Evolutionary conservation across 208 protist species (phyloP).

Genomic region (Crithidia mellificae): DNA sequence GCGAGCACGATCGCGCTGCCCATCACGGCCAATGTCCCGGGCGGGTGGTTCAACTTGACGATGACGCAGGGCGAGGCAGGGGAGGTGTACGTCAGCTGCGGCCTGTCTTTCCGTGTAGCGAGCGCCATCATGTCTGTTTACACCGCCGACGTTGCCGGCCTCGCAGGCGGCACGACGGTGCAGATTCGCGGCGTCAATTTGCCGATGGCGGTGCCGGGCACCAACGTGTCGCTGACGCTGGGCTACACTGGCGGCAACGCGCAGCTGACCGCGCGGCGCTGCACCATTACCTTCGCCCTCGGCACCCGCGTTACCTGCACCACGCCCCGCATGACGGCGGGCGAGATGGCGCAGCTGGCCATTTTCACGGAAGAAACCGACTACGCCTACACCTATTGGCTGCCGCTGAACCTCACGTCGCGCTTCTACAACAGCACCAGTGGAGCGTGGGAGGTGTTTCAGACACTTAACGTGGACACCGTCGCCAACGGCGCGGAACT

Average conservation of each 20-base stretch:
- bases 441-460: conserved; percentile 2
- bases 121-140: conserved; percentile 31
- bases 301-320: conserved; percentile 28
- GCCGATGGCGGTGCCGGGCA: conserved; percentile 15
- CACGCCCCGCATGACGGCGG: conserved; percentile 27
- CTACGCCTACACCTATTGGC: conserved; percentile 21
- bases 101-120: conserved; percentile 33
- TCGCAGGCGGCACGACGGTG: conserved; percentile 31
- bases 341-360: conserved; percentile 17
- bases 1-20: conserved; percentile 30
- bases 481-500: conserved; percentile 9
- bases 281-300: conserved; percentile 23
- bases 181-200: conserved; percentile 40
- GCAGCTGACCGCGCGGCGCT: conserved; percentile 5
- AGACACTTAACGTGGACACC: conserved; percentile 31
- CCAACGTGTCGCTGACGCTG: conserved; percentile 12
- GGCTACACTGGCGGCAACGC: conserved; percentile 4
- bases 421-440: conserved; percentile 24
- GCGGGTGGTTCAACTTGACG: conserved; percentile 42
- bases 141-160: conserved; percentile 29
- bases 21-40: conserved; percentile 34
- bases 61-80: conserved; percentile 35
- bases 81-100: conserved; percentile 31
- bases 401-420: conserved; percentile 28
- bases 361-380: conserved; percentile 11